These are phyloP conservation scores for Termitomyces sp. DNA, from an alignment of 768 basidiomycete genomes.

Conservation along the genomic window DNA sequence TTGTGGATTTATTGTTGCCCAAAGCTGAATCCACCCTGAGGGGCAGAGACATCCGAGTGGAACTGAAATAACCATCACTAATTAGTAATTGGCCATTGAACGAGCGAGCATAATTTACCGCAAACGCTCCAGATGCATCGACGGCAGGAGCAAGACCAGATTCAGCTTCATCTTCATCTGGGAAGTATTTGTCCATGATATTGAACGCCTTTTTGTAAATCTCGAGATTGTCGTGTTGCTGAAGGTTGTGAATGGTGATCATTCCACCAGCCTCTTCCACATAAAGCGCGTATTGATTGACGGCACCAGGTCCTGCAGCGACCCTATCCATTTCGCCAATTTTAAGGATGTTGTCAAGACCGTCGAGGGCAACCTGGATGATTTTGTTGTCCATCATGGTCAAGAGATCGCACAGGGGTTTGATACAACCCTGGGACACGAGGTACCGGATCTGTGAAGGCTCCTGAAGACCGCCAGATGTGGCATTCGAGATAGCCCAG, in stretches of 20 bases:
- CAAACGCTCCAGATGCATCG: slow-evolving; percentile 71
- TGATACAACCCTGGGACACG: slow-evolving; percentile 96
- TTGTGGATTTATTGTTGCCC: slow-evolving; percentile 51
- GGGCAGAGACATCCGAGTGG: slow-evolving; percentile 81
- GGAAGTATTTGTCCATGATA: slow-evolving; percentile 98
- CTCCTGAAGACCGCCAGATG: slow-evolving; percentile 95
- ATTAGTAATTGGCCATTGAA: slow-evolving; percentile 11
- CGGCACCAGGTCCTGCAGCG: slow-evolving; percentile 73
- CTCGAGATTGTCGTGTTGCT: slow-evolving; percentile 98
- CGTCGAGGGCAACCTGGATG: slow-evolving; percentile 96
- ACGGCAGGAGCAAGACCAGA: slow-evolving; percentile 79
- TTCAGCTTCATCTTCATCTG: slow-evolving; percentile 93
- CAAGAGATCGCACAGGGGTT: slow-evolving; percentile 94
- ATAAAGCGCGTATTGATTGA: slow-evolving; percentile 90
- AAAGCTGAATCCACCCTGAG: slow-evolving; percentile 96
- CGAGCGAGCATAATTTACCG: slow-evolving; percentile 45
- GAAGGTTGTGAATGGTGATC: slow-evolving; percentile 98
- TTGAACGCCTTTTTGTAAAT: slow-evolving; percentile 99
- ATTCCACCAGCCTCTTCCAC: slow-evolving; percentile 99
- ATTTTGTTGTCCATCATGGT: slow-evolving; percentile 99
- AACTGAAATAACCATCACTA: slow-evolving; percentile 48
- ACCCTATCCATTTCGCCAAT: slow-evolving; percentile 95
- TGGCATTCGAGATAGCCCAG: slow-evolving; percentile 99
- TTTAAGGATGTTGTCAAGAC: slow-evolving; percentile 97
- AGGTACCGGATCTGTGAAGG: slow-evolving; percentile 97